These are phyloP conservation scores for Cenchrus americanus DNA, from an alignment of 176 grass and related monocot species.

Conservation along the genomic window DNA sequence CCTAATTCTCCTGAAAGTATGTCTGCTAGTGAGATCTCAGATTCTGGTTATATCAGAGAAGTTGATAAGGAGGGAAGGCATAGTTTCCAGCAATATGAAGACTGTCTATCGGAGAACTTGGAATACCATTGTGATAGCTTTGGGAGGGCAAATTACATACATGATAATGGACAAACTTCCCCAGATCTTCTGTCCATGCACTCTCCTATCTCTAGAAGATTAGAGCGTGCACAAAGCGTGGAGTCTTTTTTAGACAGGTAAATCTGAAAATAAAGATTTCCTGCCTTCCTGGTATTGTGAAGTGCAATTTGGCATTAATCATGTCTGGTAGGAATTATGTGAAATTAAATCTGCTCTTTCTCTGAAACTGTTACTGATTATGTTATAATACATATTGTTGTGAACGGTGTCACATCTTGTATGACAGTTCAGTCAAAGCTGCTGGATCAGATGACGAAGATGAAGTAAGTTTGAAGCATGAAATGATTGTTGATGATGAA, in stretches of 20 bases:
- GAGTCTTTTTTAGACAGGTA: conserved; percentile 82
- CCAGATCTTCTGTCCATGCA: conserved; percentile 61
- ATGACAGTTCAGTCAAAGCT: conserved; percentile 87
- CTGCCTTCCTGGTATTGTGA: conserved; percentile 21
- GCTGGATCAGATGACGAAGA: conserved; percentile 83
- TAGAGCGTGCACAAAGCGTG: conserved; percentile 58
- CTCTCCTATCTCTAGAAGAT: conserved; percentile 45
- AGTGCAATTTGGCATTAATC: conserved; percentile 24
- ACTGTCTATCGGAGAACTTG: conserved; percentile 67
- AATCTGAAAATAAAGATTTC: conserved; percentile 31
- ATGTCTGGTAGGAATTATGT: conserved; percentile 18
- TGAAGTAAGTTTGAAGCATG: conserved; percentile 60
- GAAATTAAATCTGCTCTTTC: not conserved
- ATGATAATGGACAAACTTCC: conserved; percentile 72
- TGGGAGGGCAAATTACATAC: conserved; percentile 63
- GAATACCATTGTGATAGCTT: conserved; percentile 78
- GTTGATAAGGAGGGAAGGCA: conserved; percentile 73
- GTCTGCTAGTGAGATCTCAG: conserved; percentile 78
- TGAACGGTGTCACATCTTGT: conserved; percentile 29
- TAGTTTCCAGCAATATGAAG: conserved; percentile 70
- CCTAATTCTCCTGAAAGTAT: conserved; percentile 85
- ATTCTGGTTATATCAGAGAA: conserved; percentile 77
- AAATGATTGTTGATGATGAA: conserved; percentile 78
- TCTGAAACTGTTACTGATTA: conserved; percentile 4
- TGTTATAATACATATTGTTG: conserved; percentile 19